phyloP scores from a whole-genome alignment of 1,284 basidiomycete species.

The Ustilago esculenta region DNA sequence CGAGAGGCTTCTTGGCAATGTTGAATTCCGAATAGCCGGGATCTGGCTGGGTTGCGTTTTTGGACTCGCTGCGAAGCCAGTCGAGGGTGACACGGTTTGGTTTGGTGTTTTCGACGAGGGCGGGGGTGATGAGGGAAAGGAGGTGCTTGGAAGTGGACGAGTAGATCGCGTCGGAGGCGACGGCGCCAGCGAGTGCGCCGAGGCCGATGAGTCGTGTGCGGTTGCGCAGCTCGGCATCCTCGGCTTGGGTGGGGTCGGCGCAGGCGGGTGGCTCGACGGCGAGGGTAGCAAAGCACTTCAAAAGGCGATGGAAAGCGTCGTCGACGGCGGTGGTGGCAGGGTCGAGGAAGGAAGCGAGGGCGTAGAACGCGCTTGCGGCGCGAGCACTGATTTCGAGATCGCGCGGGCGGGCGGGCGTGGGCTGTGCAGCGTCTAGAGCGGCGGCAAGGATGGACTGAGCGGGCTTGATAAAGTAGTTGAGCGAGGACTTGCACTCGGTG shows the following conservation, averaged over 20 bases:
- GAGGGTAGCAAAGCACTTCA: conserved; percentile 77
- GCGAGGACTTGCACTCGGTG: conserved; percentile 88
- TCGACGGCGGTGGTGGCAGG: conserved; percentile 74
- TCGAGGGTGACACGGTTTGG: conserved; percentile 72
- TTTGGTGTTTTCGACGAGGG: conserved; percentile 78
- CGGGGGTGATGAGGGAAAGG: conserved; percentile 77
- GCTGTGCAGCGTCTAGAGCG: conserved; percentile 74
- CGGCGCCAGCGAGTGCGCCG: conserved; percentile 80
- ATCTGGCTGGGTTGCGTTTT: conserved; percentile 75
- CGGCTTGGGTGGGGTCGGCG: conserved; percentile 18
- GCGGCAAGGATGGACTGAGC: conserved; percentile 79
- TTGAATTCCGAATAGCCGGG: conserved; percentile 76
- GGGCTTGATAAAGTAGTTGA: conserved; percentile 80
- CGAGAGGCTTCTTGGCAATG: conserved; percentile 76
- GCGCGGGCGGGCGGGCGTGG: conserved; percentile 36
- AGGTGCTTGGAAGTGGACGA: conserved; percentile 81
- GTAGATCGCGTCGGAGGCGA: conserved; percentile 86
- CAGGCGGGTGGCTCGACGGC: conserved; percentile 51
- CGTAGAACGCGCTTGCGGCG: conserved; percentile 84
- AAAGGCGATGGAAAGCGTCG: conserved; percentile 72
- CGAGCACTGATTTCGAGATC: conserved; percentile 88
- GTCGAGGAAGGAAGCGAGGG: conserved; percentile 91
- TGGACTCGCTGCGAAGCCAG: conserved; percentile 76
- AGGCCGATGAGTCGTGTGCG: conserved; percentile 87
- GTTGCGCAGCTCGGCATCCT: conserved; percentile 47